These are phyloP conservation scores for Ogataea naganishii DNA, from an alignment of 805 yeast genomes.

Conservation along the genomic window DNA sequence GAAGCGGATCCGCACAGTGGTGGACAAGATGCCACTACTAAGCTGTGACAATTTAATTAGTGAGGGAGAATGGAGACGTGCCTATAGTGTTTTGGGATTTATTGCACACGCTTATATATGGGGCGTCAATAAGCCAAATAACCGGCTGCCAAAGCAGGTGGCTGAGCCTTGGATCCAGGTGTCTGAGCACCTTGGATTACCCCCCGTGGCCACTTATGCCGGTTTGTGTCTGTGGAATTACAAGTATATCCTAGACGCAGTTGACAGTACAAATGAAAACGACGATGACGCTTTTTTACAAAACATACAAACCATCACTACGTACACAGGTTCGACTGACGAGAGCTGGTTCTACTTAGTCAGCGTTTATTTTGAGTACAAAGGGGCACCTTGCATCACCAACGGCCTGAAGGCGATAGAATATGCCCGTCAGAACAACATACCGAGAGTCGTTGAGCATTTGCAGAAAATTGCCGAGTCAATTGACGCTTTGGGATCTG, in stretches of 20 bases:
- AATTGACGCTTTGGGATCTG: slow-evolving; percentile 64
- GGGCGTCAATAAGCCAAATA: slow-evolving; percentile 59
- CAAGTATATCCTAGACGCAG: slow-evolving; percentile 45
- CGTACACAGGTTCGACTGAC: slow-evolving; percentile 85
- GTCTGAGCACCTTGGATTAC: slow-evolving; percentile 55
- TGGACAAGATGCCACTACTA: slow-evolving; percentile 59
- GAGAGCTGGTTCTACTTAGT: slow-evolving; percentile 93
- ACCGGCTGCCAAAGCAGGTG: slow-evolving; percentile 55
- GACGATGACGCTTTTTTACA: slow-evolving; percentile 36
- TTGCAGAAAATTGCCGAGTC: slow-evolving; percentile 64
- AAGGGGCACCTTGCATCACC: slow-evolving; percentile 64
- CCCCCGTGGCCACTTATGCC: slow-evolving; percentile 85
- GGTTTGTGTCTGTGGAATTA: slow-evolving; percentile 86
- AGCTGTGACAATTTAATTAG: slow-evolving; percentile 34
- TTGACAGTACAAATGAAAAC: slow-evolving; percentile 13
- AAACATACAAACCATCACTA: slow-evolving; percentile 67
- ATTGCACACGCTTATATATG: slow-evolving; percentile 86
- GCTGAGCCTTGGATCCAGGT: slow-evolving; percentile 63
- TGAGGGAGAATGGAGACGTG: slow-evolving; percentile 60
- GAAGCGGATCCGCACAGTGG: slow-evolving; percentile 45
- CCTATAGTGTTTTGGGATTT: slow-evolving; percentile 72
- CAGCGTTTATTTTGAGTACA: slow-evolving; percentile 76
- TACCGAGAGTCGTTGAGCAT: slow-evolving; percentile 29
- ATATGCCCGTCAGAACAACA: slow-evolving; percentile 40
- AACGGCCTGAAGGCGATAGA: slow-evolving; percentile 62